phyloP scores from a whole-genome alignment of 768 basidiomycete species.

The Xerocomellus amylosporus region DNA sequence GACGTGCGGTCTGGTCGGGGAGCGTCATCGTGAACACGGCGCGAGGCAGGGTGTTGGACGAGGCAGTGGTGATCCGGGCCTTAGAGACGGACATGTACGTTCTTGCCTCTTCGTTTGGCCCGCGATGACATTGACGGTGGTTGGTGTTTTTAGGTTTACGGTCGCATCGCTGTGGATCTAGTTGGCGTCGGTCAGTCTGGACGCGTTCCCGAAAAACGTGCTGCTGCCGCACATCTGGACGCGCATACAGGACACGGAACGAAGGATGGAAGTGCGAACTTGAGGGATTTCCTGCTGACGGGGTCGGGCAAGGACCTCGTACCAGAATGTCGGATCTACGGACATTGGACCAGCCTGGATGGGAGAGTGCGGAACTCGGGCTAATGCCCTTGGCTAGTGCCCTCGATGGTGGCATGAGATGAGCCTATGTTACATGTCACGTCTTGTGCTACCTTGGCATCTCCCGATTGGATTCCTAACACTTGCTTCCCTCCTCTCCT shows the following conservation, averaged over 20 bases:
- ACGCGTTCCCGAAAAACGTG: constrained; percentile 77
- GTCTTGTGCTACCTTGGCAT: too few species aligned
- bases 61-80: constrained; percentile 80
- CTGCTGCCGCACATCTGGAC: constrained; percentile 94
- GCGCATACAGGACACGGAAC: constrained; percentile 73
- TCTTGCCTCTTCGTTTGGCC: background rate
- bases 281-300: constrained; percentile 62
- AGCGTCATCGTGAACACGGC: constrained; percentile 84
- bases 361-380: too few species aligned
- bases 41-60: constrained; percentile 84
- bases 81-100: constrained; percentile 84
- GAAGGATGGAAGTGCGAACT: constrained; percentile 79
- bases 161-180: background rate
- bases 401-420: too few species aligned
- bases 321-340: constrained; percentile 45
- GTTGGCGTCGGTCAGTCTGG: constrained; percentile 56
- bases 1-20: constrained; percentile 70
- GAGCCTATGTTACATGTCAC: too few species aligned
- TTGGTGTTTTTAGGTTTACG: too few species aligned
- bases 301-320: constrained; percentile 67
- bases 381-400: too few species aligned
- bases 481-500: too few species aligned
- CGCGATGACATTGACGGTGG: background rate
- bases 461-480: too few species aligned
- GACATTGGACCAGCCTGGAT: too few species aligned